Evolutionary conservation across 2,329 filamentous ascomycete genomes (phyloP).

Genomic region (Exophiala alcalophila): DNA sequence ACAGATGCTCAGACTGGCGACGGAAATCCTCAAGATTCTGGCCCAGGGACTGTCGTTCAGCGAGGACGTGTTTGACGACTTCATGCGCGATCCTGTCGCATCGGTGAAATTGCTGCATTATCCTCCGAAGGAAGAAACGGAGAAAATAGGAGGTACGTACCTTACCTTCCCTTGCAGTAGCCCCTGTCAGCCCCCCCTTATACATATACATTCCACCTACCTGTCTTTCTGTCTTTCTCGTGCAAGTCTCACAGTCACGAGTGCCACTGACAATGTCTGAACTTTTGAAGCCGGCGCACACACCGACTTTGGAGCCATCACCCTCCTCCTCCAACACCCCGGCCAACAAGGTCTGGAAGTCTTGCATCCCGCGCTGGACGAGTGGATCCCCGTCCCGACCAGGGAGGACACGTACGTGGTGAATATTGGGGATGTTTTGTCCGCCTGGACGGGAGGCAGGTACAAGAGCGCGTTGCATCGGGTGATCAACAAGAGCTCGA

Average conservation of each 20-base stretch:
- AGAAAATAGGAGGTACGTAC: too few relatives aligned
- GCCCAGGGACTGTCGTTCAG: conserved; percentile 23
- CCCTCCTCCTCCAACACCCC: conserved; percentile 34
- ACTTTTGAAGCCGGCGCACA: too few relatives aligned
- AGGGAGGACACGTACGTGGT: conserved; percentile 35
- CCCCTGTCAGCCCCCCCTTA: too few relatives aligned
- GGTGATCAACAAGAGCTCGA: conserved; percentile 29
- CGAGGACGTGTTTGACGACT: conserved; percentile 27
- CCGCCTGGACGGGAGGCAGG: conserved; percentile 32
- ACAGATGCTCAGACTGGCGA: conserved; percentile 22
- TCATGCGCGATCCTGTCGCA: conserved; percentile 30
- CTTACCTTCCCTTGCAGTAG: too few relatives aligned
- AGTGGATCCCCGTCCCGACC: conserved; percentile 47
- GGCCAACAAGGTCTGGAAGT: conserved; percentile 34
- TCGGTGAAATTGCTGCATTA: conserved; percentile 31
- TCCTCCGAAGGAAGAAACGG: conserved; percentile 23
- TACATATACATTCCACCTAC: too few relatives aligned
- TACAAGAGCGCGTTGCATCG: conserved; percentile 33
- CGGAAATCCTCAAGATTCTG: conserved; percentile 26
- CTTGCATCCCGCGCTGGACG: conserved; percentile 37
- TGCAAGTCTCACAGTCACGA: too few relatives aligned
- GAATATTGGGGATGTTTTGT: conserved; percentile 34
- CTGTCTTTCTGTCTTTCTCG: too few relatives aligned
- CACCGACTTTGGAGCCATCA: conserved; percentile 37
- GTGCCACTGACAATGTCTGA: too few relatives aligned